Evolutionary conservation across 768 basidiomycete genomes (phyloP), one percentile per base, ranked within the genome.

Genomic region (Clathrus columnatus): DNA sequence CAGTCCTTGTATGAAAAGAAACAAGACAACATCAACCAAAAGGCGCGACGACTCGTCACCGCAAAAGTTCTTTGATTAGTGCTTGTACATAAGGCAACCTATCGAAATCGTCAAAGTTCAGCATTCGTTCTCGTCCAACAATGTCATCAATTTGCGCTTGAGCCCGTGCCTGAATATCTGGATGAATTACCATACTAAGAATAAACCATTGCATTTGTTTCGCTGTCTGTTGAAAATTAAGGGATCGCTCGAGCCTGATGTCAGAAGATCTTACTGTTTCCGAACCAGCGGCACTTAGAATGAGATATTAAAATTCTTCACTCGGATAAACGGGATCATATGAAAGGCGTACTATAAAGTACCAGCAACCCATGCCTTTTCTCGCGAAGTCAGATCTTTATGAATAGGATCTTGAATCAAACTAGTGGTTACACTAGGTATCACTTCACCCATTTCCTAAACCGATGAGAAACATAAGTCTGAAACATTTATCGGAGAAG

Each of bases 181-280:
- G 81, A 62, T 81, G 62, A 28, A 76, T 68, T 45, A 77, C 67
- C 79, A 83, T 81, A 4, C 79, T 76, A 7, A 82, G 72, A 23
- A 79, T 57, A 62, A 82, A 81, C 3, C 73, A 71, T 36, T 73
- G 68, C 43, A 82, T 36, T 36, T 36, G 36, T 36, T 36, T 36
- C 36, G 36, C 36, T 36, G 36, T 36, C 36, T 36, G 36, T 36
- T 36, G n/a, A 36, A 36, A 2, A 36, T 2, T 32, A 14, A 36
- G 11, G 10, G 7, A n/a, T n/a, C n/a, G n/a, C n/a, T 11, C 11
- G 7, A 7, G n/a, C n/a, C n/a, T n/a, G n/a, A n/a, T n/a, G n/a
- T n/a, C n/a, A n/a, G n/a, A n/a, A n/a, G n/a, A n/a, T 14, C 30
- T 36, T n/a, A 36, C 36, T n/a, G 36, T 36, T 36, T 36, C 36